Percentiles rank a stretch among this genome's conserved stretches.
Evolutionary conservation across 768 basidiomycete genomes (phyloP).

Genomic region (Lactarius sanguifluus): DNA sequence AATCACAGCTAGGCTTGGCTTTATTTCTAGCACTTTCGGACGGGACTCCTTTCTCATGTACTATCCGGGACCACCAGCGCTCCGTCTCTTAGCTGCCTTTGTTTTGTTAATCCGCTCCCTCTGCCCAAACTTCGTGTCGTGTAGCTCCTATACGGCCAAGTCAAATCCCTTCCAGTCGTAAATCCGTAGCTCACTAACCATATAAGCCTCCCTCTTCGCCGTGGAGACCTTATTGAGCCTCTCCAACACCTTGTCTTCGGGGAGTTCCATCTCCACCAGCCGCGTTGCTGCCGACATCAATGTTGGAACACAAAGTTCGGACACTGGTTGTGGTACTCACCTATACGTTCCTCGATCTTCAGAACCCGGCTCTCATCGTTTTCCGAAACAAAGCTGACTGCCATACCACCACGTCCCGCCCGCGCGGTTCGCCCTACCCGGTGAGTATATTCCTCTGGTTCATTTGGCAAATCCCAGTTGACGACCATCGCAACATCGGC

Average conservation of each 20-base stretch:
- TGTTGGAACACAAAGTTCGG: neutral
- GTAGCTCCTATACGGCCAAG: constrained; percentile 60
- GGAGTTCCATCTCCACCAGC: constrained; percentile 69
- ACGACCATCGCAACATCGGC: constrained; percentile 95
- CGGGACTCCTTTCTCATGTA: neutral
- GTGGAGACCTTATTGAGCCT: constrained; percentile 87
- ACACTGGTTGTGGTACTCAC: constrained; percentile 46
- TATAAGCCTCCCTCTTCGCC: constrained; percentile 89
- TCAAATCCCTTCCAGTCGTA: constrained; percentile 16
- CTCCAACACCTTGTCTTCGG: constrained; percentile 81
- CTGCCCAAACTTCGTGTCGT: constrained; percentile 87
- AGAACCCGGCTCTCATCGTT: constrained; percentile 82
- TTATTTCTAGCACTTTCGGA: neutral
- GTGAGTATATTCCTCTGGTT: constrained; percentile 94
- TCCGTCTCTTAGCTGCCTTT: constrained; percentile 42
- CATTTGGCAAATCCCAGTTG: constrained; percentile 93
- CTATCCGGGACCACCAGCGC: neutral
- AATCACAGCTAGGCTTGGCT: too few species aligned
- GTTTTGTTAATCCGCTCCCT: constrained; percentile 79
- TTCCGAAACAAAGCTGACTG: constrained; percentile 94
- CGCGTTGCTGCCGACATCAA: constrained; percentile 46
- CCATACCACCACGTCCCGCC: constrained; percentile 84
- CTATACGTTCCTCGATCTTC: constrained; percentile 81
- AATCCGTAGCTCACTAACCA: constrained; percentile 57
- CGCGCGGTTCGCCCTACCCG: constrained; percentile 93